Evolutionary conservation across 2,329 filamentous ascomycete genomes (phyloP).

Genomic region (Fonsecaea nubica): DNA sequence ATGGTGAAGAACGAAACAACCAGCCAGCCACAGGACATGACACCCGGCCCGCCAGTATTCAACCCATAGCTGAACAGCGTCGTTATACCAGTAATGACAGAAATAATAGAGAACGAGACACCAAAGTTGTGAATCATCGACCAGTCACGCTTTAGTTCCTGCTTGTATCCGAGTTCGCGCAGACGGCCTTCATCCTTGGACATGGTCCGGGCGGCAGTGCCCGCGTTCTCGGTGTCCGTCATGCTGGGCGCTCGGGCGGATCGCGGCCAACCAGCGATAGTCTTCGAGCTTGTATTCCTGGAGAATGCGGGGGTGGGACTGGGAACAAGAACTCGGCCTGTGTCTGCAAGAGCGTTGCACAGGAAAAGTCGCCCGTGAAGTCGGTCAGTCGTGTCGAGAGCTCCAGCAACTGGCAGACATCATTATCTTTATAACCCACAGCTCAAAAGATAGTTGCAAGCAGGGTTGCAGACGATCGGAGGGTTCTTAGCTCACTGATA

Average conservation of each 20-base stretch:
- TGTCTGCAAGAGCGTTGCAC: neutral
- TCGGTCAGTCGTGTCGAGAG: neutral
- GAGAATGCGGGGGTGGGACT: conserved; percentile 22
- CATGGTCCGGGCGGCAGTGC: conserved; percentile 32
- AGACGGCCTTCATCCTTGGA: conserved; percentile 58
- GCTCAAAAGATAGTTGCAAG: conserved; percentile 8
- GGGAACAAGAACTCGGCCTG: neutral
- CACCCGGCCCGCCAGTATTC: conserved; percentile 61
- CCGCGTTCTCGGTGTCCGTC: conserved; percentile 29
- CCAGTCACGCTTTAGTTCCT: conserved; percentile 65
- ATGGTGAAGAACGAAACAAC: conserved; percentile 61
- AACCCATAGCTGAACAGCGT: conserved; percentile 65
- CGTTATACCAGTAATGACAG: conserved; percentile 66
- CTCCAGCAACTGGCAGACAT: conserved; percentile 2
- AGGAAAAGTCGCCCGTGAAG: neutral
- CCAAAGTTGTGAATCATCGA: conserved; percentile 66
- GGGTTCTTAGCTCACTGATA: conserved; percentile 25
- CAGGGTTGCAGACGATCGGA: conserved; percentile 10
- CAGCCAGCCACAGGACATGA: conserved; percentile 63
- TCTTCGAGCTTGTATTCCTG: neutral
- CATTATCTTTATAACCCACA: conserved; percentile 28
- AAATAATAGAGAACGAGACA: conserved; percentile 67
- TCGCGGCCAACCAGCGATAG: neutral
- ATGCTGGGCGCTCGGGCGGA: conserved; percentile 16
- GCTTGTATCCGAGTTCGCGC: conserved; percentile 65